These are phyloP conservation scores for Tuber indicum DNA, from an alignment of 495 filamentous ascomycete genomes.

Conservation along the genomic window DNA sequence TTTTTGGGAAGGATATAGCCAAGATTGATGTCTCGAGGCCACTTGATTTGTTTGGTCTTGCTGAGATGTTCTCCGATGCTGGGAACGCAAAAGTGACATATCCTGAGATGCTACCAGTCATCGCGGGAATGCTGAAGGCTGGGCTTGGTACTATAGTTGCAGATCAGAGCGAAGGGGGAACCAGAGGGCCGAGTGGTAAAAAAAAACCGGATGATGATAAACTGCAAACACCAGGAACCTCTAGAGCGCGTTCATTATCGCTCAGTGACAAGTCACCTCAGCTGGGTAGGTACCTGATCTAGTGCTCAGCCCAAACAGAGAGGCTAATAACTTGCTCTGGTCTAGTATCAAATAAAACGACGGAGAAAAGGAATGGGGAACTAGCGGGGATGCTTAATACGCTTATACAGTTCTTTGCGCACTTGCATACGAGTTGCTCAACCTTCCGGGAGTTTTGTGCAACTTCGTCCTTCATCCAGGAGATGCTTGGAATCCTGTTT, in stretches of 20 bases:
- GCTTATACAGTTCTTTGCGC: slow-evolving; percentile 69
- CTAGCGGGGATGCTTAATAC: slow-evolving; percentile 58
- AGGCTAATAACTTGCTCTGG: neutral
- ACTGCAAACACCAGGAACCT: slow-evolving; percentile 3
- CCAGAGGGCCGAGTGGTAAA: slow-evolving; percentile 5
- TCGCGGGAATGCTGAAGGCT: slow-evolving; percentile 80
- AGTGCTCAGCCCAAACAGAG: neutral
- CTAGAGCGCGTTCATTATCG: slow-evolving; percentile 34
- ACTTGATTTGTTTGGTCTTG: slow-evolving; percentile 65
- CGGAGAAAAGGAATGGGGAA: slow-evolving; percentile 48
- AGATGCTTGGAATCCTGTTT: slow-evolving; percentile 70
- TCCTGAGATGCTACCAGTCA: slow-evolving; percentile 71
- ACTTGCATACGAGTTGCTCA: slow-evolving; percentile 64
- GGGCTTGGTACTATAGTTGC: slow-evolving; percentile 56
- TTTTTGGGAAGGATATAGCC: slow-evolving; percentile 76
- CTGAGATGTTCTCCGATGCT: slow-evolving; percentile 58
- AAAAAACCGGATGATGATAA: slow-evolving; percentile 28
- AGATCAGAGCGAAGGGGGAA: slow-evolving; percentile 51
- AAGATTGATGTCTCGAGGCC: slow-evolving; percentile 64
- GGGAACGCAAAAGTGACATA: slow-evolving; percentile 59
- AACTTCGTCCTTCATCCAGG: slow-evolving; percentile 68
- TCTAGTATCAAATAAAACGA: slow-evolving; percentile 24
- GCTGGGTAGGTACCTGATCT: slow-evolving; percentile 14
- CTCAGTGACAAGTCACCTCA: slow-evolving; percentile 27
- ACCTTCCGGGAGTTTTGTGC: slow-evolving; percentile 74